A percentile compares a stretch with the other conserved stretches of the same genome.
phyloP scores from a whole-genome alignment of 495 filamentous ascomycete genomes.

The Penicillium cataractarum region DNA sequence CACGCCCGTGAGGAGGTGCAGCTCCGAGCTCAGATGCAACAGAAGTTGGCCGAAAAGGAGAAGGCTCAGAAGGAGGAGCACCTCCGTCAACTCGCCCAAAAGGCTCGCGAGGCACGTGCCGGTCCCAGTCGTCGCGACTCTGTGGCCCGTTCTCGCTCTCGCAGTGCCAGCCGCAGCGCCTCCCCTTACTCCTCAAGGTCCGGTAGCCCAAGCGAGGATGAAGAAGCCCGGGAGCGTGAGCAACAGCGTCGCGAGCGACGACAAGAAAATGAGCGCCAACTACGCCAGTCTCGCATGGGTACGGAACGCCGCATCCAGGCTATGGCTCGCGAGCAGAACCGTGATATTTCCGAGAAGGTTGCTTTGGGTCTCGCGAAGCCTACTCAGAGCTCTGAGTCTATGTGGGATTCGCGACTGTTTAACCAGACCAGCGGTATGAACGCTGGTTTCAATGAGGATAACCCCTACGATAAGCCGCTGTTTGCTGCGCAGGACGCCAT shows the following conservation, averaged over 20 bases:
- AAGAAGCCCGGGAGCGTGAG: constrained; percentile 74
- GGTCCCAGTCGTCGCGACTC: constrained; percentile 53
- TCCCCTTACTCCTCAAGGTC: constrained; percentile 63
- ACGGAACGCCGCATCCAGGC: constrained; percentile 86
- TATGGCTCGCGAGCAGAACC: constrained; percentile 92
- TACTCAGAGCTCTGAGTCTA: constrained; percentile 82
- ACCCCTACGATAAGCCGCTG: constrained; percentile 94
- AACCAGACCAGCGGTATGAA: constrained; percentile 91
- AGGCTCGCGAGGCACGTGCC: constrained; percentile 81
- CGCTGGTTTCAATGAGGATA: constrained; percentile 94
- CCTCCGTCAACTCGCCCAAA: constrained; percentile 84
- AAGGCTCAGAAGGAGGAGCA: constrained; percentile 92
- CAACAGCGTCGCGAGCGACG: constrained; percentile 75
- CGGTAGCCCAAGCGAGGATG: constrained; percentile 61
- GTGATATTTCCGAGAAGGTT: constrained; percentile 97
- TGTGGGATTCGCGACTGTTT: constrained; percentile 97
- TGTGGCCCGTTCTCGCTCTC: constrained; percentile 43
- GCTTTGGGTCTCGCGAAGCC: constrained; percentile 95
- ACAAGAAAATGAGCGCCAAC: constrained; percentile 81
- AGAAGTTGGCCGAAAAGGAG: constrained; percentile 95
- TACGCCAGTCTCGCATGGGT: constrained; percentile 95
- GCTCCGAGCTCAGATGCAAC: constrained; percentile 92
- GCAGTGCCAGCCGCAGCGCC: constrained; percentile 54
- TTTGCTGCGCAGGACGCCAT: constrained; percentile 97
- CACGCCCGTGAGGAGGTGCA: constrained; percentile 96